Evolutionary conservation across 176 grass and related monocot genomes (phyloP).

Genomic region (Juncus effusus): DNA sequence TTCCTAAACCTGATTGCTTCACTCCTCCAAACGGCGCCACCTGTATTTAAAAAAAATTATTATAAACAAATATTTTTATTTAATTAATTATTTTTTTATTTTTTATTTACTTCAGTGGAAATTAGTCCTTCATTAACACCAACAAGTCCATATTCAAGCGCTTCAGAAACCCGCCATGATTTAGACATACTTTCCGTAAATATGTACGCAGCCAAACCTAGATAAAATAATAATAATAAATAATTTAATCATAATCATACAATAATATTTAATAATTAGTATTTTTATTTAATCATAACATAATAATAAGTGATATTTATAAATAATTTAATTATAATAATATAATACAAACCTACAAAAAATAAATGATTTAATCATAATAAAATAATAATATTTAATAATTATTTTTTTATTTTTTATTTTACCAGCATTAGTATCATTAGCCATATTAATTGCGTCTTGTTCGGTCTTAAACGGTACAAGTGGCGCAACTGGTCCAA

Average conservation of each 20-base stretch:
- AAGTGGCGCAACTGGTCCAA: constrained; percentile 95
- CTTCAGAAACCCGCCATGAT: constrained; percentile 92
- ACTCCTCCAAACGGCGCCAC: constrained; percentile 88
- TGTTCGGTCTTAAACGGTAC: constrained; percentile 96
- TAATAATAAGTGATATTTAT: no score
- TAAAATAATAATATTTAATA: no score
- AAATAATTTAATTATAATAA: no score
- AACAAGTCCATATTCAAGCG: constrained; percentile 88
- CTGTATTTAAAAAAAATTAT: constrained; percentile 30
- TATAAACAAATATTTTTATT: neutral
- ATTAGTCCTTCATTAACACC: constrained; percentile 93
- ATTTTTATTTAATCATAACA: no score
- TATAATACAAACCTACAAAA: constrained; percentile 43
- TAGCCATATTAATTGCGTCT: constrained; percentile 80
- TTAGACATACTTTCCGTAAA: constrained; percentile 83
- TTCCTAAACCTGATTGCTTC: constrained; percentile 89
- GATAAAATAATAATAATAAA: neutral
- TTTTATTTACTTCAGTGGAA: constrained; percentile 69
- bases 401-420: no score
- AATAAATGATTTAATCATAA: neutral
- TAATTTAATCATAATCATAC: neutral
- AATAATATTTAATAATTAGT: no score
- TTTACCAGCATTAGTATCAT: constrained; percentile 85
- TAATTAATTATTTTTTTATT: neutral
- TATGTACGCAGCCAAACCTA: constrained; percentile 93